These are phyloP conservation scores for Infundibulicybe gibba DNA, from an alignment of 768 basidiomycete species.

Conservation along the genomic window DNA sequence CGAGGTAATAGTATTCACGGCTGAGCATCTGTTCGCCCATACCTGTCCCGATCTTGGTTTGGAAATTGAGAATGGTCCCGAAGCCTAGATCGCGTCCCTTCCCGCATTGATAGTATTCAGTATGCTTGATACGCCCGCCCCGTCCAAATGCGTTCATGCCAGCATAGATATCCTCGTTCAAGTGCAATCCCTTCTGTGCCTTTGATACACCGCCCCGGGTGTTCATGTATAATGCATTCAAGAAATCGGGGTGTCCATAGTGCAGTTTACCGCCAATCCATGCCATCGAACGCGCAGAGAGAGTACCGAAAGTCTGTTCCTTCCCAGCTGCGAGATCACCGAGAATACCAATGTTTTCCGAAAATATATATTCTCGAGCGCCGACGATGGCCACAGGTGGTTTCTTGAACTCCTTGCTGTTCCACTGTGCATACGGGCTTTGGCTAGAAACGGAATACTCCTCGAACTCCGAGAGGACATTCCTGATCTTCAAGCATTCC, in stretches of 20 bases:
- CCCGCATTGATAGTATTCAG: slow-evolving; percentile 98
- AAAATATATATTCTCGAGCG: slow-evolving; percentile 99
- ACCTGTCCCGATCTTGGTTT: slow-evolving; percentile 99
- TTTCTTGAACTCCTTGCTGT: slow-evolving; percentile 82
- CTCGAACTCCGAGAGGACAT: slow-evolving; percentile 97
- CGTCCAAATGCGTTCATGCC: slow-evolving; percentile 98
- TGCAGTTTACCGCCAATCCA: slow-evolving; percentile 99
- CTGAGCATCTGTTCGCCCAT: slow-evolving; percentile 99
- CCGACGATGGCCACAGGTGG: slow-evolving; percentile 96
- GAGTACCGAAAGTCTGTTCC: slow-evolving; percentile 98
- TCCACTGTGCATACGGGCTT: slow-evolving; percentile 91
- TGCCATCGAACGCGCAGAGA: slow-evolving; percentile 92
- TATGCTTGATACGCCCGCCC: slow-evolving; percentile 97
- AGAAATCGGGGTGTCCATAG: slow-evolving; percentile 99
- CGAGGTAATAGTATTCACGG: slow-evolving; percentile 97
- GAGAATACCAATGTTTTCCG: slow-evolving; percentile 98
- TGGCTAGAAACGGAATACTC: slow-evolving; percentile 83
- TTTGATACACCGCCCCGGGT: slow-evolving; percentile 98
- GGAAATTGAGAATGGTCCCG: slow-evolving; percentile 98
- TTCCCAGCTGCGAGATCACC: slow-evolving; percentile 98
- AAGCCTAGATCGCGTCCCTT: slow-evolving; percentile 99
- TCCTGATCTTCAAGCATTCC: slow-evolving; percentile 98
- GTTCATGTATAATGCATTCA: slow-evolving; percentile 96
- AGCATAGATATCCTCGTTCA: slow-evolving; percentile 99
- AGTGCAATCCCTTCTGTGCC: slow-evolving; percentile 97